Base-by-base conservation (phyloP, 192 early-diverging fungal species). In the Linnemannia hyalina region DNA sequence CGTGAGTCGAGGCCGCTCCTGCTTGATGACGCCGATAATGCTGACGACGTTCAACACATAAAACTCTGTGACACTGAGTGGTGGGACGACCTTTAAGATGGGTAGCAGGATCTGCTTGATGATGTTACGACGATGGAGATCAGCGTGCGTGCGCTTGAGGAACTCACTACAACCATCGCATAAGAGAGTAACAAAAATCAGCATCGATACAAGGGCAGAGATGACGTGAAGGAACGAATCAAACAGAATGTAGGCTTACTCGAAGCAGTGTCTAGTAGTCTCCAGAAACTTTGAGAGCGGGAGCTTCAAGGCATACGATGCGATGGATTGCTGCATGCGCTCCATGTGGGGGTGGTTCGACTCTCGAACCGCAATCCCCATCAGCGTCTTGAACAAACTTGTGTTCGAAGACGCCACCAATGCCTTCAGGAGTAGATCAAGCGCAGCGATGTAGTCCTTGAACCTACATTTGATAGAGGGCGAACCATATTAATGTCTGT, bases 301-400 rank as follows among this genome's bases (percentile, higher is more conserved):
- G 10, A 90, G 68, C 35, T 88, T 89, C 13, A 82, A 71, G 4
- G 90, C 74, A 63, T 89, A 90, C 9, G 78, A 82, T 1, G 83
- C 70, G 7, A 90, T 79, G 63, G 57, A 60, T 18, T 74, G 75
- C 15, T 88, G 83, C 47, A 92, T 88, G 23, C 77, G 82, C 57
- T 88, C 79, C 47, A 78, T 84, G 47, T 92, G 81, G 3, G 88
- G 70, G 70, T 95, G 92, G 9, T 92, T 86, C 3, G 85, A 75
- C 38, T 93, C 90, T 42, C 92, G 88, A 52, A 93, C 90, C 23
- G 95, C 79, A 29, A 93, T 88, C 6, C 89, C 82, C 44, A 93
- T 80, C 20, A 95, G 78, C 1, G 88, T 69, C 68, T 90, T 90
- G 65, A 93, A 91, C 6, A 95, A 41, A n/a, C 65, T 76, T 11